A percentile compares a stretch with the other conserved stretches of the same genome.
Conservation (phyloP, 2,329 filamentous ascomycete species). For the Sporothrix humicola region DNA sequence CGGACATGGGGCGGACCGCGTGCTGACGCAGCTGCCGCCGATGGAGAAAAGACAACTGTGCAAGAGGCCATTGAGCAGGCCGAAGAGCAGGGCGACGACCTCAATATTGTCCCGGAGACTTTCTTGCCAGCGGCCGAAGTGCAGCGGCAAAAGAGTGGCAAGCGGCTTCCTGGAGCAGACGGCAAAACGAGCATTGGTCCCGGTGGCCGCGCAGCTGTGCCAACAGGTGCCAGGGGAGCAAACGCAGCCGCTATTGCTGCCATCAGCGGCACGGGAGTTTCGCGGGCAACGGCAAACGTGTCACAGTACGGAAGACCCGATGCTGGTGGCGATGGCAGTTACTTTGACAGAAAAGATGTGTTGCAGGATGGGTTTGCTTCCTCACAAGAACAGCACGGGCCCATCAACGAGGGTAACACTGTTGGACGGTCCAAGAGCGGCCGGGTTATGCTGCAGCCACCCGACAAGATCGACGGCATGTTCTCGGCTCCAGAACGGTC, state of each 20-base stretch:
- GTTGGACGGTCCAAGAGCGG: slow-evolving; percentile 57
- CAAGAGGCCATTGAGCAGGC: slow-evolving; percentile 85
- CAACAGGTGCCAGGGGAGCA: not conserved
- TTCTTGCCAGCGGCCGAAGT: slow-evolving; percentile 67
- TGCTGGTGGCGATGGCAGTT: not conserved
- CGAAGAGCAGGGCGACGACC: slow-evolving; percentile 78
- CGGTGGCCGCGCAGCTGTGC: not conserved
- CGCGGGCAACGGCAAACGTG: slow-evolving; percentile 1
- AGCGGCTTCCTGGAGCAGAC: slow-evolving; percentile 24
- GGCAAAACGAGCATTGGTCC: slow-evolving; percentile 35
- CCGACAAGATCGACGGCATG: slow-evolving; percentile 74
- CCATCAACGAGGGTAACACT: too few relatives aligned
- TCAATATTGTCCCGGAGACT: slow-evolving; percentile 87
- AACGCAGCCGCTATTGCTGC: slow-evolving; percentile 14
- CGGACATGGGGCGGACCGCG: slow-evolving; percentile 94
- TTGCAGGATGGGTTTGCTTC: not conserved
- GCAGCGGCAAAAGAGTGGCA: slow-evolving; percentile 43
- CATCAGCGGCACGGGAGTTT: not conserved
- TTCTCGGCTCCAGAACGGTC: slow-evolving; percentile 75
- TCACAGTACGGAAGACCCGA: not conserved
- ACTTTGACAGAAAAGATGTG: not conserved
- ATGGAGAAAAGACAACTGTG: slow-evolving; percentile 72
- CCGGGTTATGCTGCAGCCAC: slow-evolving; percentile 66
- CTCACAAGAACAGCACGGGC: not conserved
- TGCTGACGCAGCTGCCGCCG: slow-evolving; percentile 83